A percentile compares a stretch with the other conserved stretches of the same genome.
Evolutionary conservation across 2,329 filamentous ascomycete species (phyloP).

Genomic region (Fusarium setosum): DNA sequence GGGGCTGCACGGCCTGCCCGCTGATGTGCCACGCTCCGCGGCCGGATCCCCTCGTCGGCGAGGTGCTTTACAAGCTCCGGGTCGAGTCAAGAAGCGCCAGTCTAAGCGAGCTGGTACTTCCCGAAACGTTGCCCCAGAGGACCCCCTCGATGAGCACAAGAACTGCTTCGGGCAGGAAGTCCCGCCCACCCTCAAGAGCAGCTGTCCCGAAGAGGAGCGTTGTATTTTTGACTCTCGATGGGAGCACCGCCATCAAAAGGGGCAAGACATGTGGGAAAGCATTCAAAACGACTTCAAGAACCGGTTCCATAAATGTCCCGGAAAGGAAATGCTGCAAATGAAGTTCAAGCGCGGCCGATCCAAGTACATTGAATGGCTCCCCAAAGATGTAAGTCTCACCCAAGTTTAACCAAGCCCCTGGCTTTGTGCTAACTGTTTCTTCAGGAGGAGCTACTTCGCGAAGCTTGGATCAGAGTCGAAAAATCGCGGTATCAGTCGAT

Average conservation of each 20-base stretch:
- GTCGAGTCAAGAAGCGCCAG: conserved; percentile 45
- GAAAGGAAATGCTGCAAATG: conserved; percentile 67
- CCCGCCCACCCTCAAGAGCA: conserved; percentile 54
- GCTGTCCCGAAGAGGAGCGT: conserved; percentile 60
- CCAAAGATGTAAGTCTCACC: conserved; percentile 58
- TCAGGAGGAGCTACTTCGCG: conserved; percentile 54
- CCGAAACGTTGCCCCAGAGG: conserved; percentile 20
- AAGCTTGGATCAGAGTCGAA: conserved; percentile 56
- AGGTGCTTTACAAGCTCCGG: conserved; percentile 24
- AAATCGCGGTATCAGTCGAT: conserved; percentile 56
- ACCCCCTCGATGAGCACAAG: conserved; percentile 46
- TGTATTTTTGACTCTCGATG: conserved; percentile 63
- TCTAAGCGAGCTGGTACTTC: conserved; percentile 28
- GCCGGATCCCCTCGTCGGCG: conserved; percentile 45
- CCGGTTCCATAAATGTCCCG: conserved; percentile 49
- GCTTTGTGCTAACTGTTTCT: conserved; percentile 13
- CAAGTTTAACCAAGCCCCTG: background rate
- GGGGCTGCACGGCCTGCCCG: conserved; percentile 6
- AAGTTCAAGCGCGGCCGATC: conserved; percentile 63
- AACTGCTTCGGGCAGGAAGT: conserved; percentile 50
- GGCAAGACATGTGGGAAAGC: conserved; percentile 69
- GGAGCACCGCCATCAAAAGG: conserved; percentile 58
- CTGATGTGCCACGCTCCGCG: conserved; percentile 31
- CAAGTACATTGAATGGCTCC: conserved; percentile 61
- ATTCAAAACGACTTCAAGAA: conserved; percentile 58